Evolutionary conservation across 371 early-diverging fungal genomes (phyloP).

Genomic region (Syncephalastrum monosporum): DNA sequence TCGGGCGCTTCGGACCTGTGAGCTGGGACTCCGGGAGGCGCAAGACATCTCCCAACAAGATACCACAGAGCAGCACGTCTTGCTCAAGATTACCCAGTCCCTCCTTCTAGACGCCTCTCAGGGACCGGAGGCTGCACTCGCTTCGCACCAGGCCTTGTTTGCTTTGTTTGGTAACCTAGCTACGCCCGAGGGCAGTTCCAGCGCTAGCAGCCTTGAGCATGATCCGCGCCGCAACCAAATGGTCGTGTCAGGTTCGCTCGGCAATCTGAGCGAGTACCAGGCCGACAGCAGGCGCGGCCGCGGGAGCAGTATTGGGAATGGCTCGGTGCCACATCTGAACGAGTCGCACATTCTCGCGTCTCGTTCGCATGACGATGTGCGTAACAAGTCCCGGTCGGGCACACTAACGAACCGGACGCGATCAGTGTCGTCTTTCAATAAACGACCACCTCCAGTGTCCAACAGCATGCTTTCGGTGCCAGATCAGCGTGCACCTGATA

Average conservation of each 20-base stretch:
- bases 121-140: conserved; percentile 55
- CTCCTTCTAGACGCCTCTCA: conserved; percentile 23
- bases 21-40: conserved; percentile 55
- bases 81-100: conserved; percentile 23
- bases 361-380: conserved; percentile 13
- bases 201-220: conserved; percentile 11
- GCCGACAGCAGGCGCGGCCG: conserved; percentile 12
- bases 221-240: conserved; percentile 12
- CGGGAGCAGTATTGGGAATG: conserved; percentile 22
- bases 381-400: background rate
- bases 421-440: conserved; percentile 8
- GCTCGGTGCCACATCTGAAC: conserved; percentile 7
- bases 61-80: conserved; percentile 51
- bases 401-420: background rate
- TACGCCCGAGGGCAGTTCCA: conserved; percentile 29
- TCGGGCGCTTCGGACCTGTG: conserved; percentile 69
- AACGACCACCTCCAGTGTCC: background rate
- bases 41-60: conserved; percentile 13
- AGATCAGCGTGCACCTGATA: conserved; percentile 1
- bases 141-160: conserved; percentile 59
- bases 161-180: conserved; percentile 59
- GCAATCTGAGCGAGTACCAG: conserved; percentile 22
- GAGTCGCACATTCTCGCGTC: conserved; percentile 17
- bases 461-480: conserved; percentile 9
- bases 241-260: conserved; percentile 27